Percentiles rank a stretch among this genome's conserved stretches.
These are phyloP conservation scores for Inonotus obliquus DNA, from an alignment of 1,284 basidiomycete species.

Conservation along the genomic window DNA sequence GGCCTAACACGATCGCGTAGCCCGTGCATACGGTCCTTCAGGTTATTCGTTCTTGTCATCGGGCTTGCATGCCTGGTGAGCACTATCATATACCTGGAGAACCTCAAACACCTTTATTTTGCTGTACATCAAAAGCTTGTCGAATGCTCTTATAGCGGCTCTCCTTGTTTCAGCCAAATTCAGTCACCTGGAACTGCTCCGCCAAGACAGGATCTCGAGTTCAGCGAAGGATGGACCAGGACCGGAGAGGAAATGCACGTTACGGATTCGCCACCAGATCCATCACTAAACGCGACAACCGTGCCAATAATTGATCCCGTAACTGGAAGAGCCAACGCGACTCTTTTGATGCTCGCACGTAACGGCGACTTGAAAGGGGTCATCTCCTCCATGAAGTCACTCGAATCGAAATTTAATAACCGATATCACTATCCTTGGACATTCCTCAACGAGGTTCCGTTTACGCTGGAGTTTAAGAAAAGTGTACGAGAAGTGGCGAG, in stretches of 20 bases:
- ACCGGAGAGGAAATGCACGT: background rate
- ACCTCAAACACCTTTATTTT: no score
- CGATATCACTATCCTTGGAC: constrained; percentile 23
- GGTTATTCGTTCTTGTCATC: no score
- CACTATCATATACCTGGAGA: no score
- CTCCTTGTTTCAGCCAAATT: no score
- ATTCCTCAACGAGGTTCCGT: constrained; percentile 42
- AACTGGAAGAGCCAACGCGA: constrained; percentile 33
- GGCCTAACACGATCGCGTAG: no score
- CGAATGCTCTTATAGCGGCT: no score
- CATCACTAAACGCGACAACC: constrained; percentile 6
- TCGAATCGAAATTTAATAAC: constrained; percentile 21
- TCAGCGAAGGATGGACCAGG: background rate
- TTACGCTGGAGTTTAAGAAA: constrained; percentile 41
- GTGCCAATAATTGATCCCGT: constrained; percentile 2
- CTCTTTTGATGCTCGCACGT: constrained; percentile 40
- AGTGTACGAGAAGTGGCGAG: constrained; percentile 26
- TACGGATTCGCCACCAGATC: background rate
- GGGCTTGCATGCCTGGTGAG: no score
- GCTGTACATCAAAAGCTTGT: no score
- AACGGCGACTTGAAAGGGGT: constrained; percentile 37
- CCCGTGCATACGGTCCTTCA: background rate
- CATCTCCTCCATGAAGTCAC: constrained; percentile 30
- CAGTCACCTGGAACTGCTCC: no score
- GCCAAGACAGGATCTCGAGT: background rate